phyloP scores from a whole-genome alignment of 371 early-diverging fungal species.

The Mucor velutinosus region DNA sequence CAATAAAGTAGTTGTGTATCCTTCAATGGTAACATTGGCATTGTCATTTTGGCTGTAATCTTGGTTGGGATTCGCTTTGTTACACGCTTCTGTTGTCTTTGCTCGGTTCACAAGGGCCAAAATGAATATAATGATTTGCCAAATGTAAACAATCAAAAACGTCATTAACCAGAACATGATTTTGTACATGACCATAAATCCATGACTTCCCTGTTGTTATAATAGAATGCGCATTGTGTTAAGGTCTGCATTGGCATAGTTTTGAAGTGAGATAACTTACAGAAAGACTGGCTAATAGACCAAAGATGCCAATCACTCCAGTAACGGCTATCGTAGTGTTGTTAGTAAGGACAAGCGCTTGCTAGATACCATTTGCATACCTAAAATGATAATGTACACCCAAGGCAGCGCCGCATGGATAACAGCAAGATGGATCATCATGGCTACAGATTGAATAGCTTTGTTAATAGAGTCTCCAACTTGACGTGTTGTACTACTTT shows the following conservation, averaged over 20 bases:
- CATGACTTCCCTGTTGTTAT: constrained; percentile 35
- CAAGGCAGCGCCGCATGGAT: constrained; percentile 37
- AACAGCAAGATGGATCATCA: constrained; percentile 45
- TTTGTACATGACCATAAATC: constrained; percentile 40
- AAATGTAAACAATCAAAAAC: constrained; percentile 29
- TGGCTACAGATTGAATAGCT: constrained; percentile 22
- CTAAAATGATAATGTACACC: constrained; percentile 38
- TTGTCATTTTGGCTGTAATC: constrained; percentile 1
- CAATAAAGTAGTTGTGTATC: constrained; percentile 34
- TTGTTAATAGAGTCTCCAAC: neutral
- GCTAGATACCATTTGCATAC: constrained; percentile 13
- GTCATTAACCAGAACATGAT: constrained; percentile 40
- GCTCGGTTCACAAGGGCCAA: constrained; percentile 38
- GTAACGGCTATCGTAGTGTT: constrained; percentile 25
- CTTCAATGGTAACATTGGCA: constrained; percentile 17
- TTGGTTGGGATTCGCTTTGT: constrained; percentile 26
- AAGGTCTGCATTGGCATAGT: neutral
- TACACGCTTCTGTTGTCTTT: constrained; percentile 33
- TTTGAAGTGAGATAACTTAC: constrained; percentile 19
- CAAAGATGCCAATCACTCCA: constrained; percentile 39
- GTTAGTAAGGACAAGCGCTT: neutral
- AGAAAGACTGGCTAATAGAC: constrained; percentile 34
- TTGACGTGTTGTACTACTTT: constrained; percentile 11
- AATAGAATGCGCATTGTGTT: neutral
- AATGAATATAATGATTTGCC: constrained; percentile 41